Evolutionary conservation across 371 early-diverging fungal genomes (phyloP), one percentile per base, ranked within the genome.

Genomic region (Batkoa obscura): DNA sequence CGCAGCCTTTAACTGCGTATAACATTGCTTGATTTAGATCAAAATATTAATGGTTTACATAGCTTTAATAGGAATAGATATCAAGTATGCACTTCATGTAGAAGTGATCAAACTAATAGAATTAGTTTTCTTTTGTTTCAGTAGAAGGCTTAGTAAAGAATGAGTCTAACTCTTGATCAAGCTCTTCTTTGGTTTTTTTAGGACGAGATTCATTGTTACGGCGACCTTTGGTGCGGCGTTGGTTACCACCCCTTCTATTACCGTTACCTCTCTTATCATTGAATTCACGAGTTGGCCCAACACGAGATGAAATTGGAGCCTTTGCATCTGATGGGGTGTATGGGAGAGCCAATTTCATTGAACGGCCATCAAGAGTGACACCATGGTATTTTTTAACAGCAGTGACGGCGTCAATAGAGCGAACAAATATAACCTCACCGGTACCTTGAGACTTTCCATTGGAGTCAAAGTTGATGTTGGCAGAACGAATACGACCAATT

Each of bases 101-200:
- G 23, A 23, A 23, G 23, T 23, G 23, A 23, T 23, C 23, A 23
- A 23, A 23, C 23, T 23, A 23, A 30, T 15, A 23, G 30, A 47
- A 47, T 47, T 47, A n/a, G 63, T 78, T 12, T 23, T 15, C 15
- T 32, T 47, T 47, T 23, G 23, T 23, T 23, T 23, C 23, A 23
- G 23, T 23, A 23, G 23, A 23, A 23, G 23, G 23, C 23, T 37
- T 30, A 53, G 53, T 9, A 39, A 83, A 81, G 68, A 83, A 85
- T 48, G 71, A 70, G 61, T 76, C 81, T 69, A 85, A 78, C 54
- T 85, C 86, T 5, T 80, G 82, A 59, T 83, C 84, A 36, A 85
- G 68, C 47, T 79, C 70, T 33, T 76, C 80, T 42, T 70, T 69
- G 49, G 80, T 72, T 60, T 68, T 69, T 2, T 66, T 61, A 38